Evolutionary conservation across 1,139 yeast genomes (phyloP).

Genomic region (Kodamaea anthophila): DNA sequence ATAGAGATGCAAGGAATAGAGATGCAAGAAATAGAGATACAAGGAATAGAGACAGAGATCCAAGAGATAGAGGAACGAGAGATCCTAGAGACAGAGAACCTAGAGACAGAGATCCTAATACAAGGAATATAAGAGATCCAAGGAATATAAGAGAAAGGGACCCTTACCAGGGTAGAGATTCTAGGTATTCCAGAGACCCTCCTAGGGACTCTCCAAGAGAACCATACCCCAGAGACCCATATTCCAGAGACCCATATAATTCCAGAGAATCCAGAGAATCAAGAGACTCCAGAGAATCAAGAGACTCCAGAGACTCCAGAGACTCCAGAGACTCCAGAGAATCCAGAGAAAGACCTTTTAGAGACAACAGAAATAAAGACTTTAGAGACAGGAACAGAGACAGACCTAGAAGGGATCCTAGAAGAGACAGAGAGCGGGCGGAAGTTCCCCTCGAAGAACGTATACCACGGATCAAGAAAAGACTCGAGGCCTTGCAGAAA

Average conservation of each 20-base stretch:
- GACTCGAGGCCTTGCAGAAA: constrained; percentile 17
- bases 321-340: constrained; percentile 5
- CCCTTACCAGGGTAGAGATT: constrained; percentile 1
- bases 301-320: constrained; percentile 3
- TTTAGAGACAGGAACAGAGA: neutral
- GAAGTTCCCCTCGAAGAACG: constrained; percentile 4
- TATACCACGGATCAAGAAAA: constrained; percentile 13
- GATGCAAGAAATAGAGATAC: constrained; percentile 2
- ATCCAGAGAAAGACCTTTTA: constrained; percentile 5
- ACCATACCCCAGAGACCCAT: constrained; percentile 1
- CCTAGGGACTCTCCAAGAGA: constrained; percentile 5
- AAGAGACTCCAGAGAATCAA: constrained; percentile 3
- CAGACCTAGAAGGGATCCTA: neutral
- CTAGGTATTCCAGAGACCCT: constrained; percentile 3
- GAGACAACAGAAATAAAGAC: constrained; percentile 3
- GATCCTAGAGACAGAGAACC: neutral
- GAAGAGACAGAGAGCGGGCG: neutral
- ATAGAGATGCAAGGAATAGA: constrained; percentile 1
- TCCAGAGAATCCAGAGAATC: constrained; percentile 2
- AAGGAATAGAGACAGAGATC: constrained; percentile 1
- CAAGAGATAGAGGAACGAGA: constrained; percentile 1
- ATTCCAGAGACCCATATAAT: constrained; percentile 1
- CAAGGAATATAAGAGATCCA: constrained; percentile 1
- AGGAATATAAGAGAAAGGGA: constrained; percentile 2
- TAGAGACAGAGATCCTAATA: constrained; percentile 1